phyloP scores from a whole-genome alignment of 108 stramenopile species.

The Cyclostephanos tholiformis region DNA sequence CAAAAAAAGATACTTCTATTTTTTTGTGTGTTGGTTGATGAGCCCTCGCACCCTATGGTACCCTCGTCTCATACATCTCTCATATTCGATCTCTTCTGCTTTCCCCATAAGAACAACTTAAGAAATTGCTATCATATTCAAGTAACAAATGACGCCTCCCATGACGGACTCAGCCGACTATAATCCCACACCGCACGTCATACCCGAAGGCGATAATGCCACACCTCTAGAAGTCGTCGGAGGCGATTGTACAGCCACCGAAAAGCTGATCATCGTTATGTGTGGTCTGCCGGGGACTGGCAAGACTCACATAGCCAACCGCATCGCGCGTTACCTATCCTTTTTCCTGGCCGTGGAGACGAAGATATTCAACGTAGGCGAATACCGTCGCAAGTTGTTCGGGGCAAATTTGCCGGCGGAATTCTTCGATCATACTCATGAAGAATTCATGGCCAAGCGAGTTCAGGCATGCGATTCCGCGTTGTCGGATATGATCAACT shows the following conservation, averaged over 20 bases:
- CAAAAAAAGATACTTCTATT: too few species aligned
- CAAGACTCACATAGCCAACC: slow-evolving; percentile 96
- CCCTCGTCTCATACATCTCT: too few species aligned
- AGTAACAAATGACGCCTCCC: slow-evolving; percentile 3
- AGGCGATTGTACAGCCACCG: slow-evolving; percentile 66
- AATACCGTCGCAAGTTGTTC: slow-evolving; percentile 86
- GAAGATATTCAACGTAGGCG: slow-evolving; percentile 94
- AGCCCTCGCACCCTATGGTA: too few species aligned
- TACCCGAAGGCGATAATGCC: slow-evolving; percentile 89
- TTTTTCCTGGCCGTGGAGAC: slow-evolving; percentile 92
- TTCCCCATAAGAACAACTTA: too few species aligned
- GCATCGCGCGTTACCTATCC: slow-evolving; percentile 89
- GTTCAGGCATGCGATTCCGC: slow-evolving; percentile 84
- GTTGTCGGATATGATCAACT: slow-evolving; percentile 84
- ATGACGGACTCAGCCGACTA: slow-evolving; percentile 45
- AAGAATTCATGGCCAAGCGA: slow-evolving; percentile 62
- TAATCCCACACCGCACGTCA: slow-evolving; percentile 85
- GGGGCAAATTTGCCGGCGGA: slow-evolving; percentile 78
- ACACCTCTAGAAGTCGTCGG: slow-evolving; percentile 89
- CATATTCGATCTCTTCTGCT: too few species aligned
- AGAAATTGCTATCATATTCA: too few species aligned
- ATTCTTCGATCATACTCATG: slow-evolving; percentile 94
- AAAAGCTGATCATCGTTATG: slow-evolving; percentile 95
- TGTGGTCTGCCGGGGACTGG: slow-evolving; percentile 97
- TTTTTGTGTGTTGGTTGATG: too few species aligned